These are phyloP conservation scores for Rubroboletus satanas DNA, from an alignment of 768 basidiomycete genomes.

Conservation along the genomic window DNA sequence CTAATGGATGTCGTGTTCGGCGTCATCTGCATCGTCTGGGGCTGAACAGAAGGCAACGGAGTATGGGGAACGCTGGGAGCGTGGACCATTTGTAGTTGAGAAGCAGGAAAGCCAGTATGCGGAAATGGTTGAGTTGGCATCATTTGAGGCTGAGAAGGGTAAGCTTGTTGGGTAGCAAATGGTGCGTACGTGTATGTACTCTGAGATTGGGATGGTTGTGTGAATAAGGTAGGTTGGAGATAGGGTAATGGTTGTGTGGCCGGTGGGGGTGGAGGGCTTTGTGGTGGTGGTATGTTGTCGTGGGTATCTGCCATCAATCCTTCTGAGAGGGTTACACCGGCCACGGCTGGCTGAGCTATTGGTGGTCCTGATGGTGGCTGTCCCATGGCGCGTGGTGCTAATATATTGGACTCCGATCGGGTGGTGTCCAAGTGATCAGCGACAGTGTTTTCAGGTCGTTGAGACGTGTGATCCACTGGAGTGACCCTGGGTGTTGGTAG, in stretches of 20 bases:
- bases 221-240: conserved; percentile 9
- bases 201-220: conserved; percentile 20
- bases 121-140: conserved; percentile 15
- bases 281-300: neutral
- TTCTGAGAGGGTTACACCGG: neutral
- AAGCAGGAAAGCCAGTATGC: conserved; percentile 14
- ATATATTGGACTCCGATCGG: neutral
- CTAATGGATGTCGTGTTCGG: conserved; percentile 7
- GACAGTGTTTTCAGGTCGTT: conserved; percentile 2
- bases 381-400: neutral
- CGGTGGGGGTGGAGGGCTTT: conserved; percentile 2
- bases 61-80: conserved; percentile 9
- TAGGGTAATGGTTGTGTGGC: conserved; percentile 9
- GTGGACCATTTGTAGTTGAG: conserved; percentile 15
- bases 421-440: neutral
- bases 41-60: conserved; percentile 14
- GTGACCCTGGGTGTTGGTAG: conserved; percentile 61
- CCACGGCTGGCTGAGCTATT: neutral
- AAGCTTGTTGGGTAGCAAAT: conserved; percentile 15
- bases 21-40: conserved; percentile 13
- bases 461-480: conserved; percentile 37
- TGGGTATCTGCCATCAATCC: neutral
- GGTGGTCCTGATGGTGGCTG: neutral
- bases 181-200: conserved; percentile 12
- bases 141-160: conserved; percentile 19